Conservation (phyloP, 805 yeast genomes). For the Aciculoconidium aculeatum region DNA sequence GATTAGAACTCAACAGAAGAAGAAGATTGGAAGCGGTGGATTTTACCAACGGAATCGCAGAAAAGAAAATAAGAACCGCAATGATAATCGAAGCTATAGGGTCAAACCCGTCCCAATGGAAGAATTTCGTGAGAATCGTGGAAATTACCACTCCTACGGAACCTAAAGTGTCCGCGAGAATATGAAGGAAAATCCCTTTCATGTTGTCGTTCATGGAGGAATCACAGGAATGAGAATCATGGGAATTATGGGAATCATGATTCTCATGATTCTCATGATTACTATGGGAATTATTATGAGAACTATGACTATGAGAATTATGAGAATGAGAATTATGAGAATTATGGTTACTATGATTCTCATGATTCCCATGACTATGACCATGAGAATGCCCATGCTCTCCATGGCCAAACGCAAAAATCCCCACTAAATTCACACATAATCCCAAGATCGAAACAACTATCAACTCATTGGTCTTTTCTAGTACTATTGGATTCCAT, state of each 20-base stretch:
- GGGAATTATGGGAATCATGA: conserved; percentile 6
- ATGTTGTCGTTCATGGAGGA: conserved; percentile 67
- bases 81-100: conserved; percentile 89
- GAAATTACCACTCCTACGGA: conserved; percentile 96
- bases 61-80: conserved; percentile 69
- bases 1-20: conserved; percentile 51
- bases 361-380: conserved; percentile 19
- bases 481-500: conserved; percentile 67
- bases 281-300: conserved; percentile 10
- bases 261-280: conserved; percentile 14
- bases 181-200: conserved; percentile 91
- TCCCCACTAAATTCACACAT: conserved; percentile 84
- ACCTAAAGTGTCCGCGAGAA: conserved; percentile 92
- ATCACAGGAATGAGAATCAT: too few species aligned
- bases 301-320: conserved; percentile 16
- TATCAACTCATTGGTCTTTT: conserved; percentile 76
- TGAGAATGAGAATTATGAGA: conserved; percentile 25
- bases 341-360: conserved; percentile 42
- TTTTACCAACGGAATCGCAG: conserved; percentile 78
- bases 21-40: conserved; percentile 74
- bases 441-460: conserved; percentile 83
- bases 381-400: conserved; percentile 39
- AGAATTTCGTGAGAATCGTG: conserved; percentile 66
- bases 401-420: conserved; percentile 90
- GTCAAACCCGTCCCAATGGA: conserved; percentile 73